Evolutionary conservation across 1,284 basidiomycete genomes (phyloP), one percentile per base, ranked within the genome.

Genomic region (Athelia psychrophila): DNA sequence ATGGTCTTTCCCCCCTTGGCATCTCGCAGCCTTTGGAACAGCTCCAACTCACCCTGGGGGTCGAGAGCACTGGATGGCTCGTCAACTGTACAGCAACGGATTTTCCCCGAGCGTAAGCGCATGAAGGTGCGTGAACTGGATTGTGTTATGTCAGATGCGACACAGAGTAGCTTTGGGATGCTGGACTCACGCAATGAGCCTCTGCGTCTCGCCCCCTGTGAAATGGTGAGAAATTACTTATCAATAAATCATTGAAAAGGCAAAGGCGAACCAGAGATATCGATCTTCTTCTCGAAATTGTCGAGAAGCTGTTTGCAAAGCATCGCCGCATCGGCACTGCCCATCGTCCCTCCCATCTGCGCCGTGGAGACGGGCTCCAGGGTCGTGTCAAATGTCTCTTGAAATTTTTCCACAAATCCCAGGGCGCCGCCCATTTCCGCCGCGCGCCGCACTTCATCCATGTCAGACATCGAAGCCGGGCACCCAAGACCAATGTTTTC

Each of bases 201-300:
- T 66, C 54, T 80, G 79, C 49, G 62, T 67, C 58, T 80, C 75
- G 1, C 75, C 77, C 19, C 67, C 72, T 63, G 64, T 13, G 44
- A 57, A 9, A n/a, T n/a, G n/a, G n/a, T n/a, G n/a, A n/a, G n/a
- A 35, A 35, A 55, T 44, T 15, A 64, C 46, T 51, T 32, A 50
- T 51, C 12, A 10, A 19, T n/a, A 3, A 18, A 15, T 45, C 18
- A 20, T 27, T 2, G 13, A 15, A 4, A 6, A 10, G 24, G 3
- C 5, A 51, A 59, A 44, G 22, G n/a, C n/a, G 33, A 27, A 68
- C 67, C 63, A 20, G 67, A 69, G 9, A 68, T 58, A n/a, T 56
- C 53, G 18, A 51, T 54, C 6, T 12, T 58, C 24, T 51, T 54
- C 1, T 38, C 51, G 2, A 63, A 50, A 35, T 55, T 54, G 1